Evolutionary conservation across 768 basidiomycete genomes (phyloP), one percentile per base, ranked within the genome.

Genomic region (Lactarius indigo): DNA sequence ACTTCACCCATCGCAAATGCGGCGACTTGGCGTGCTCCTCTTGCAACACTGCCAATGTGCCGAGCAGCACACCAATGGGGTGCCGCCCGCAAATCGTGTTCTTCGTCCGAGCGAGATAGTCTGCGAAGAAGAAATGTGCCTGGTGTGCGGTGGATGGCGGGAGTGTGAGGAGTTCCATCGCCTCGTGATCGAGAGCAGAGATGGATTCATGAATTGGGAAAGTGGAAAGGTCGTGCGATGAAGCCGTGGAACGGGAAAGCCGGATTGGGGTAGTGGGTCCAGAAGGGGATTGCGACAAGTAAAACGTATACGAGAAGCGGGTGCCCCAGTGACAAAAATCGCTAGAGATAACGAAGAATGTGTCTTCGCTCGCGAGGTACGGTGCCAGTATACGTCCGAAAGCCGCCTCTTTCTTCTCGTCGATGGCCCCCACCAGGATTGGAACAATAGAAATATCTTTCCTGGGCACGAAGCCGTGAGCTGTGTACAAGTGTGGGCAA

Each of bases 301-400:
- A 96, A 75, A 86, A 87, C 0, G 94, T 96, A 78, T 95, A 96
- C 17, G 84, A 85, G 75, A 94, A 97, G 55, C 93, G 84, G 8
- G 82, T 81, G 13, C 94, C 94, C 94, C 97, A 99, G 76, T 99
- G 97, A 74, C 97, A 98, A 75, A 99, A 99, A 76, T 99, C 97
- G 65, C 91, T 93, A 5, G 96, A 98, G 60, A 97, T 84, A 54
- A 98, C 88, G 72, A 88, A 94, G 68, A 98, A 82, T 0, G 94
- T 98, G 66, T 90, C 87, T 2, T 88, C 85, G 67, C 87, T 79
- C 3, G 84, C 82, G 60, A 98, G 83, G 76, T 92, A 96, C 0
- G 91, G 90, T 0, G 91, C 92, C 2, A 99, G 80, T 12, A 95
- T 76, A 3, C 77, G 73, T 6, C 95, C 94, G 72, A 83, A 94